Percentiles rank a stretch among this genome's conserved stretches.
phyloP scores from a whole-genome alignment of 1,139 yeast genomes.

The Pichia sp. region DNA sequence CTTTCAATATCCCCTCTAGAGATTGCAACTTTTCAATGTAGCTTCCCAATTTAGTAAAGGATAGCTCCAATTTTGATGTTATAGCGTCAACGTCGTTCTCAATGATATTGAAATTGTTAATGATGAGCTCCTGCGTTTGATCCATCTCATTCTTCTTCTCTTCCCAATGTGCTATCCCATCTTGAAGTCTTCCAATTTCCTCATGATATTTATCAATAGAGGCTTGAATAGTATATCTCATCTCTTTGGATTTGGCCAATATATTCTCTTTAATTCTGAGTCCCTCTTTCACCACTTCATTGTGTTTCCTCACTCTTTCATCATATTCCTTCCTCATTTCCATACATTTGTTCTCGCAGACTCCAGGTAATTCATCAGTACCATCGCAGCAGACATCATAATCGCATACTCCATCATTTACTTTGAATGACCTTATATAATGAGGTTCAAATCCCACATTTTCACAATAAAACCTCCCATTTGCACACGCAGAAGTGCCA shows the following conservation, averaged over 20 bases:
- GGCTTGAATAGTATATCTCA: conserved; percentile 7
- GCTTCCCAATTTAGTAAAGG: neutral
- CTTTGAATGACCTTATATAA: conserved; percentile 52
- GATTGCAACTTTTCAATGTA: conserved; percentile 10
- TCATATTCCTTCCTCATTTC: conserved; percentile 35
- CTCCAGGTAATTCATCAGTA: conserved; percentile 59
- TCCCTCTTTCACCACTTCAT: conserved; percentile 29
- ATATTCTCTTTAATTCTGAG: conserved; percentile 20
- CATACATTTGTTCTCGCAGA: conserved; percentile 54
- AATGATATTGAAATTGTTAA: conserved; percentile 22
- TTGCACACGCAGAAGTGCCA: conserved; percentile 80
- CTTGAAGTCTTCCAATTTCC: conserved; percentile 13
- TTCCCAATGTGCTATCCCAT: conserved; percentile 3
- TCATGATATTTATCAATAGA: conserved; percentile 12
- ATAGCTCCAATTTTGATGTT: neutral
- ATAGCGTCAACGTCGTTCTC: conserved; percentile 6
- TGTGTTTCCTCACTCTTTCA: conserved; percentile 27
- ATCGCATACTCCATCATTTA: conserved; percentile 92
- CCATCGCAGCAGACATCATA: conserved; percentile 92
- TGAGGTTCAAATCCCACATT: conserved; percentile 63
- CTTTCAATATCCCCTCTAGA: conserved; percentile 39
- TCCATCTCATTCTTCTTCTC: conserved; percentile 7
- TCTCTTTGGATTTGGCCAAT: conserved; percentile 23
- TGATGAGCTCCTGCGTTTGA: conserved; percentile 16
- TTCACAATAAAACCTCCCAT: conserved; percentile 60